These are phyloP conservation scores for Fusarium sp. DNA, from an alignment of 2,329 filamentous ascomycete species.

Conservation along the genomic window DNA sequence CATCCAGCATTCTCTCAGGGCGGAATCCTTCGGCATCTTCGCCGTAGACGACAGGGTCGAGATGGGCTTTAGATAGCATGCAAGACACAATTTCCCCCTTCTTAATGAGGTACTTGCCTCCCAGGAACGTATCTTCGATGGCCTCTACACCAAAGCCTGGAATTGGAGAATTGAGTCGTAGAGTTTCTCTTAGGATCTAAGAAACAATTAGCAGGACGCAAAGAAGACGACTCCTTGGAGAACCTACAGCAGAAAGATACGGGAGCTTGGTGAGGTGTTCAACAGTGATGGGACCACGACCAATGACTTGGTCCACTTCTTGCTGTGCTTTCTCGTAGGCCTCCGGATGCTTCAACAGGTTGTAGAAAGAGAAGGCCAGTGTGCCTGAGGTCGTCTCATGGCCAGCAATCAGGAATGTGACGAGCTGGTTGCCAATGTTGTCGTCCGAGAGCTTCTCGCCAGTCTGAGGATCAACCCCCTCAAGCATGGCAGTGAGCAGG, in stretches of 20 bases:
- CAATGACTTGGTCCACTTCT: conserved; percentile 76
- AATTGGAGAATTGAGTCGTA: conserved; percentile 73
- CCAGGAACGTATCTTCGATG: conserved; percentile 65
- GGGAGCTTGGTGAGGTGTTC: conserved; percentile 73
- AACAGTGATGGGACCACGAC: conserved; percentile 66
- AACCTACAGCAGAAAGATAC: conserved; percentile 69
- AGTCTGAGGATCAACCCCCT: conserved; percentile 75
- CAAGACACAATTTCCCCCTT: conserved; percentile 63
- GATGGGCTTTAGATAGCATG: conserved; percentile 67
- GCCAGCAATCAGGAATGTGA: conserved; percentile 78
- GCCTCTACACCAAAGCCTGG: conserved; percentile 67
- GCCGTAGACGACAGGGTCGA: conserved; percentile 74
- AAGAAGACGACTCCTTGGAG: background rate
- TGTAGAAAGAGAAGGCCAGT: conserved; percentile 73
- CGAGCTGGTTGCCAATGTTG: conserved; percentile 76
- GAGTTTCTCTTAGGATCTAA: conserved; percentile 69
- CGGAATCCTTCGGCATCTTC: conserved; percentile 74
- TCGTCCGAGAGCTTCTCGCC: conserved; percentile 73
- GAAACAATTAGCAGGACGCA: background rate
- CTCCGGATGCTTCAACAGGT: conserved; percentile 73
- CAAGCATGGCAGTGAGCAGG: conserved; percentile 76
- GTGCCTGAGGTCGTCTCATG: conserved; percentile 79
- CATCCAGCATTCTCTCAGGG: conserved; percentile 79
- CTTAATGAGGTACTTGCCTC: conserved; percentile 71
- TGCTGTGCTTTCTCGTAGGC: conserved; percentile 71